Evolutionary conservation across 495 filamentous ascomycete genomes (phyloP), one percentile per base, ranked within the genome.

Genomic region (Penicillium manginii): DNA sequence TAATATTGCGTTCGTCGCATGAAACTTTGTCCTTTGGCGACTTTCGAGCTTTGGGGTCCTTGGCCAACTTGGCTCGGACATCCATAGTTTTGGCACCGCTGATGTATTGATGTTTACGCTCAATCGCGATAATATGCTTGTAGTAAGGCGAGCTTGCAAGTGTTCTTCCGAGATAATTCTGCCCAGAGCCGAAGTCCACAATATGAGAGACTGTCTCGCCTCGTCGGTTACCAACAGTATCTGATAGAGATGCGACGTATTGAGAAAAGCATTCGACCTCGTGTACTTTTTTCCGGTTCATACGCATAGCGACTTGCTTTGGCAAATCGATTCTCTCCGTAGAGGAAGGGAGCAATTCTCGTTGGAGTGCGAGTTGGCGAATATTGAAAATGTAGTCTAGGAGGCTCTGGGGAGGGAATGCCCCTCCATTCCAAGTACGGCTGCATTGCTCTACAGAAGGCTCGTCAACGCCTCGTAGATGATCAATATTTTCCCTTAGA

Each of bases 201-300:
- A 97, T 83, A 76, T 98, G 93, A 1, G 91, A 91, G 51, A 97
- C 86, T 19, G 78, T 65, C 47, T 78, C 73, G 22, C 73, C 74
- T 23, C 69, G 73, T 60, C 83, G 80, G 42, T 80, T 71, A 2
- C 81, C 73, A 51, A 91, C 85, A 37, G 86, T 82, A 9, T 78
- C 77, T 39, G 73, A 72, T 15, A 81, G 67, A 32, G 72, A 67
- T 60, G 80, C 66, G 57, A 89, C 79, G 63, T 87, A 97, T 26
- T 64, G 71, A 39, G 86, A 82, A 60, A 88, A 87, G 64, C 87
- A 76, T 23, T 83, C 76, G 2, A 89, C 94, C 77, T 98, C 94
- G 60, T 98, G 96, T 17, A 91, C 81, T 72, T 98, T 98, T 73
- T 98, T 98, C 31, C 87, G 82, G 58, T 91, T 97, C 96, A 98